Evolutionary conservation across 305 asterid species (phyloP), one percentile per base, ranked within the genome.

Genomic region (Coffea humblotiana): DNA sequence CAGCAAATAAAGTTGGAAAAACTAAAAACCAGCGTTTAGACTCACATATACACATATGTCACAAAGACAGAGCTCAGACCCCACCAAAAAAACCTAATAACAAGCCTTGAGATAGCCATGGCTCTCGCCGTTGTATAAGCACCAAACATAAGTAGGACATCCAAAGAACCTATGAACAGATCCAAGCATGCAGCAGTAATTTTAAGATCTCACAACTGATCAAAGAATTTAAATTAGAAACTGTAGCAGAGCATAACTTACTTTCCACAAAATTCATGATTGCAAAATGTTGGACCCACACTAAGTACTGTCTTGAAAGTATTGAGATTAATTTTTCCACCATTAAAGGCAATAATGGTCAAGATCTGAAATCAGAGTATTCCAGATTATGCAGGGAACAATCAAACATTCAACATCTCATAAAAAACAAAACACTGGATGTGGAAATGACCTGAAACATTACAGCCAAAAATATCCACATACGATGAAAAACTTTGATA

Each of bases 401-500:
- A 74, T 47, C 72, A 52, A 61, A 79, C 52, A 82, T 68, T 71
- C 45, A 48, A 48, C 52, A 80, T 67, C 78, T 60, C 71, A 77
- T 82, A 51, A 79, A 68, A 48, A 81, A 79, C 69, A 79, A 58
- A 27, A 11, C 63, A 64, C 58, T 72, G n/a, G 77, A 78, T 18
- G 78, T 8, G 73, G 79, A 79, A 65, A 80, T 79, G 80, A 92
- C 99, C 99, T 96, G 99, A 89, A 96, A 96, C 99, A 96, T 96
- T 81, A 91, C 84, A 71, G 77, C 78, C 89, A 96, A 88, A 86
- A 96, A 96, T 79, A 96, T 92, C 99, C 99, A 96, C 93, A 96
- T 32, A 76, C 99, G 99, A 88, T 96, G 99, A 83, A 96, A 96
- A 96, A 88, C 99, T 94, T 83, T 97, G 92, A 86, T 92, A 96